These are phyloP conservation scores for Aphanomyces astaci DNA, from an alignment of 352 stramenopile genomes.

Conservation along the genomic window DNA sequence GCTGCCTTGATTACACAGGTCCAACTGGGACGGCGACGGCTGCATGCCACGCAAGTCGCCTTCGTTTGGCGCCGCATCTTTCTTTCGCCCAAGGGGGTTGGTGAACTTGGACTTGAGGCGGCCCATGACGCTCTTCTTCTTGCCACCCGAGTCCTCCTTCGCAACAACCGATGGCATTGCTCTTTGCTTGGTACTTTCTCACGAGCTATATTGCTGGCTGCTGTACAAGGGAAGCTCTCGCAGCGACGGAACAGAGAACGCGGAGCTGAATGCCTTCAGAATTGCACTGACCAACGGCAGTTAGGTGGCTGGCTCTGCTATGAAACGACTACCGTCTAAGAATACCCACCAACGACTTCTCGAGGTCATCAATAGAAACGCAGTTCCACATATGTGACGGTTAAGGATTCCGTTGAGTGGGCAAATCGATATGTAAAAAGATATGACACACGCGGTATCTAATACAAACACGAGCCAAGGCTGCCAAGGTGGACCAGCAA, in stretches of 20 bases:
- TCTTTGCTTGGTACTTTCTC: background rate
- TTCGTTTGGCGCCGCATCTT: slow-evolving; percentile 11
- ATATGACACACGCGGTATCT: no score
- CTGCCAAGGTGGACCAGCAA: no score
- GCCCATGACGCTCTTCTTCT: slow-evolving; percentile 20
- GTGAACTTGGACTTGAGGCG: slow-evolving; percentile 24
- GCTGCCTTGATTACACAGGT: slow-evolving; percentile 1
- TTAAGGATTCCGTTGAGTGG: no score
- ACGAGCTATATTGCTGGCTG: background rate
- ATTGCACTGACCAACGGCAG: background rate
- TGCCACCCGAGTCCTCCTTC: background rate
- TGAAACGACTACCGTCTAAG: background rate
- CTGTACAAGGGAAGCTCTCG: background rate
- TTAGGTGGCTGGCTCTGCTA: background rate
- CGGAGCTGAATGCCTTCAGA: slow-evolving; percentile 1
- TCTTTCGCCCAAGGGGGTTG: background rate
- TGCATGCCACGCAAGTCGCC: background rate
- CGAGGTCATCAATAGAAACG: no score
- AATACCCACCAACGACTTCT: slow-evolving; percentile 1
- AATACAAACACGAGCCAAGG: no score
- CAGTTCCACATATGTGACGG: no score
- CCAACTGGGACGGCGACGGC: background rate
- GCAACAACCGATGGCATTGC: background rate
- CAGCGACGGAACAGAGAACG: background rate
- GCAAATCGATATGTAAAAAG: no score